These are phyloP conservation scores for Hemisphaericaspora subhashii DNA, from an alignment of 1,139 yeast genomes.

Conservation along the genomic window DNA sequence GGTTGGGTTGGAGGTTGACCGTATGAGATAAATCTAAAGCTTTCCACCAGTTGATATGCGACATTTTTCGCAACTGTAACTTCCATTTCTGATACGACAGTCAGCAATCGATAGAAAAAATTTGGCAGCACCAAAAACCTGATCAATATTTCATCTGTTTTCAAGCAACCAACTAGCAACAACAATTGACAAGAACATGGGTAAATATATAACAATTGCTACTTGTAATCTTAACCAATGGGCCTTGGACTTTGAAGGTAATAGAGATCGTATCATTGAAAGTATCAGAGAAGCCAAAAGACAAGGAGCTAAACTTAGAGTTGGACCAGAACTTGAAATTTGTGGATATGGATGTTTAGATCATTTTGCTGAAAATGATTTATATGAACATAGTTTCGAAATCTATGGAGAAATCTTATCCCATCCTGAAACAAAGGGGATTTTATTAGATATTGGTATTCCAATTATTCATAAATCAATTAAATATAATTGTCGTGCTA, in stretches of 20 bases:
- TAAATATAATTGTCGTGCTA: constrained; percentile 85
- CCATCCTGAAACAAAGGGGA: constrained; percentile 67
- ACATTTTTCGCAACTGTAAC: no score
- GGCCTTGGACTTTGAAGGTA: constrained; percentile 98
- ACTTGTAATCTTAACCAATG: constrained; percentile 89
- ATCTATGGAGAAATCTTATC: constrained; percentile 76
- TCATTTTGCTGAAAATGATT: constrained; percentile 89
- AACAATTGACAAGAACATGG: constrained; percentile 32
- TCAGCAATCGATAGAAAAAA: no score
- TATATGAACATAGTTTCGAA: constrained; percentile 92
- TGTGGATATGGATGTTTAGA: constrained; percentile 96
- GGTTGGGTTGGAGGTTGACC: no score
- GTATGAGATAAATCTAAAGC: no score
- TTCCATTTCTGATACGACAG: no score
- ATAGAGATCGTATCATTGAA: constrained; percentile 83
- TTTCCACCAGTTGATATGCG: no score
- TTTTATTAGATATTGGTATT: constrained; percentile 89
- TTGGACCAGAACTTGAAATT: constrained; percentile 95
- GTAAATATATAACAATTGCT: constrained; percentile 57
- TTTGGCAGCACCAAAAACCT: background rate
- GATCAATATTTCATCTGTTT: no score
- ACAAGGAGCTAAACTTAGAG: constrained; percentile 77
- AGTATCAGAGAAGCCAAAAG: constrained; percentile 76
- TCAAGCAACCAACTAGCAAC: background rate
- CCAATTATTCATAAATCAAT: constrained; percentile 86